These are phyloP conservation scores for Pichia sp. DNA, from an alignment of 1,139 yeast genomes.

Conservation along the genomic window DNA sequence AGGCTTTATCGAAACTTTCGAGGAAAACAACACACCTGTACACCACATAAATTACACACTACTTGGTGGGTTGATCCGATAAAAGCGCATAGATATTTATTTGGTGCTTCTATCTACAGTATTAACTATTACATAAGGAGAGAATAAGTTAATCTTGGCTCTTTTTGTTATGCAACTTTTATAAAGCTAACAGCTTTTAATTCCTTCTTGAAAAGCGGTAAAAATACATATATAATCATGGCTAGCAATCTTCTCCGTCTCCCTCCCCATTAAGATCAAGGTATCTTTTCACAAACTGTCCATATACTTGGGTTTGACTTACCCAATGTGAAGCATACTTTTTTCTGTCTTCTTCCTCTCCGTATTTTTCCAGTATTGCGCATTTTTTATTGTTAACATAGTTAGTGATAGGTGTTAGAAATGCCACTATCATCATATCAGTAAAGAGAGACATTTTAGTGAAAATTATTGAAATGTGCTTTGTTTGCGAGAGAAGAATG, in stretches of 20 bases:
- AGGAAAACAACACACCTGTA: neutral
- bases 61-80: too few relatives aligned
- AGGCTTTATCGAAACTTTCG: neutral
- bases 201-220: too few relatives aligned
- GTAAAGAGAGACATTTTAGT: conserved; percentile 13
- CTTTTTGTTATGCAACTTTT: too few relatives aligned
- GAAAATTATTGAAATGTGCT: neutral
- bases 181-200: too few relatives aligned
- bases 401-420: conserved; percentile 13
- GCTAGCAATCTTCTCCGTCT: conserved; percentile 3
- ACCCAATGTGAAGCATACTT: conserved; percentile 16
- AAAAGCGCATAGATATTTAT: too few relatives aligned
- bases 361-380: conserved; percentile 12
- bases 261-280: conserved; percentile 9
- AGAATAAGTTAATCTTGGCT: too few relatives aligned
- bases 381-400: conserved; percentile 17
- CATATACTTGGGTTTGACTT: conserved; percentile 13
- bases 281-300: conserved; percentile 13
- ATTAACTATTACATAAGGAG: too few relatives aligned
- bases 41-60: neutral
- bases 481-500: neutral
- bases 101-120: too few relatives aligned
- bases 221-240: too few relatives aligned
- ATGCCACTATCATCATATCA: conserved; percentile 16
- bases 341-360: conserved; percentile 12